Evolutionary conservation across 2,329 filamentous ascomycete species (phyloP).

Genomic region (Botrytis byssoidea): DNA sequence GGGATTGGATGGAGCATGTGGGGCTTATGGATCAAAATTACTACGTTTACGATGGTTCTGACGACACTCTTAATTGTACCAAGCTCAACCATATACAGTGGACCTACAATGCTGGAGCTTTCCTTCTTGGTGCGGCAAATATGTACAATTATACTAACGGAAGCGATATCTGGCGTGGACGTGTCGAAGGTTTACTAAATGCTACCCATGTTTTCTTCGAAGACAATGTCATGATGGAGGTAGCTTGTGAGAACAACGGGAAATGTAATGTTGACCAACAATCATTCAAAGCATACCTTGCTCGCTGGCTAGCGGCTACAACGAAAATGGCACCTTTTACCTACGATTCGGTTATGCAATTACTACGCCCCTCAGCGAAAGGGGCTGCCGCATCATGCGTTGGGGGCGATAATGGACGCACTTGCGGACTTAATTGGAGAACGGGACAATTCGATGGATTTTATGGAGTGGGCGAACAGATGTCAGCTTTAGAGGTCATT

Average conservation of each 20-base stretch:
- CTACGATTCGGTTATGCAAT: slow-evolving; percentile 51
- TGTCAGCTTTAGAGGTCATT: slow-evolving; percentile 62
- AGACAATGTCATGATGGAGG: slow-evolving; percentile 60
- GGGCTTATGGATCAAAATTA: slow-evolving; percentile 60
- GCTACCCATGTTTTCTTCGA: slow-evolving; percentile 56
- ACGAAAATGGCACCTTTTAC: slow-evolving; percentile 64
- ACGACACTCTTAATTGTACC: slow-evolving; percentile 57
- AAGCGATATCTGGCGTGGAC: slow-evolving; percentile 57
- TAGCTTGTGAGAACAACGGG: slow-evolving; percentile 59
- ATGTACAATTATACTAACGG: slow-evolving; percentile 64
- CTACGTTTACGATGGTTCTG: slow-evolving; percentile 61
- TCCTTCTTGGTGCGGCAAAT: slow-evolving; percentile 64
- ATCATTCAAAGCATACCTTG: slow-evolving; percentile 61
- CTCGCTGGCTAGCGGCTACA: slow-evolving; percentile 59
- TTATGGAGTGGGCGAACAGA: slow-evolving; percentile 59
- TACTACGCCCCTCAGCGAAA: slow-evolving; percentile 54
- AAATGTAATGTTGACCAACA: slow-evolving; percentile 60
- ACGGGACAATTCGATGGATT: slow-evolving; percentile 47
- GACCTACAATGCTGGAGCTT: slow-evolving; percentile 66
- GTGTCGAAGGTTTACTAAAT: slow-evolving; percentile 56
- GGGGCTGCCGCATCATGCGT: slow-evolving; percentile 58
- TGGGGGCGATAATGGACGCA: slow-evolving; percentile 56
- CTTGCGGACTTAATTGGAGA: slow-evolving; percentile 62
- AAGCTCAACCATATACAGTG: slow-evolving; percentile 61
- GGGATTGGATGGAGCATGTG: slow-evolving; percentile 63